phyloP scores from a whole-genome alignment of 306 rosid species.

The Gillenia trifoliata region DNA sequence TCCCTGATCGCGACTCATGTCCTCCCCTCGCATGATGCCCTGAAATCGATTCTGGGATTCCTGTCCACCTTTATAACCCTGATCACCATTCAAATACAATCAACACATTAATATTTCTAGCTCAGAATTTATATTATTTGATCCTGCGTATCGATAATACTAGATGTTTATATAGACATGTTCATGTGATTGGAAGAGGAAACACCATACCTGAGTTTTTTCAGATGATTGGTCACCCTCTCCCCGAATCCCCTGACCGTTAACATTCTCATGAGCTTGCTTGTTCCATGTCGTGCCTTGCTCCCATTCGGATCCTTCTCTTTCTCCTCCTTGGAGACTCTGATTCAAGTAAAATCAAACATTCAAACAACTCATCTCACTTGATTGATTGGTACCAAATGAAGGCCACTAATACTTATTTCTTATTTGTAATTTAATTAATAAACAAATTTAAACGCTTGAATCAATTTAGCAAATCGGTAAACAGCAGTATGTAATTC shows the following conservation, averaged over 20 bases:
- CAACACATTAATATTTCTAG: not conserved
- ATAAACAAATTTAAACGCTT: not conserved
- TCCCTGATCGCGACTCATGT: not conserved
- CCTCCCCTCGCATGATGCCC: not conserved
- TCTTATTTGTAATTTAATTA: not conserved
- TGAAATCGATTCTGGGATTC: not conserved
- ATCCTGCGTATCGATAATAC: too few relatives aligned
- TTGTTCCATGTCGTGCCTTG: not conserved
- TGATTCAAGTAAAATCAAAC: not conserved
- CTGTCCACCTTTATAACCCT: not conserved
- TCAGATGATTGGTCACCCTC: not conserved
- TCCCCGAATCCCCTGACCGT: not conserved
- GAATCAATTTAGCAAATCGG: too few relatives aligned
- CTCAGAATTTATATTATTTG: not conserved
- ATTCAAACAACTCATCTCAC: not conserved
- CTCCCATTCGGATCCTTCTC: not conserved
- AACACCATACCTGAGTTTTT: not conserved
- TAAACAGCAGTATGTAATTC: not conserved
- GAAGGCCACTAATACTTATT: not conserved
- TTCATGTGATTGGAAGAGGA: too few relatives aligned
- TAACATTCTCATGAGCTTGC: not conserved
- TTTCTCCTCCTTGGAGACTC: not conserved
- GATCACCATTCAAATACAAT: not conserved
- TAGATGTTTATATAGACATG: too few relatives aligned
- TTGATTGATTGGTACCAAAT: not conserved